Evolutionary conservation across 768 basidiomycete genomes (phyloP).

Genomic region (Boletus vermiculosoides): DNA sequence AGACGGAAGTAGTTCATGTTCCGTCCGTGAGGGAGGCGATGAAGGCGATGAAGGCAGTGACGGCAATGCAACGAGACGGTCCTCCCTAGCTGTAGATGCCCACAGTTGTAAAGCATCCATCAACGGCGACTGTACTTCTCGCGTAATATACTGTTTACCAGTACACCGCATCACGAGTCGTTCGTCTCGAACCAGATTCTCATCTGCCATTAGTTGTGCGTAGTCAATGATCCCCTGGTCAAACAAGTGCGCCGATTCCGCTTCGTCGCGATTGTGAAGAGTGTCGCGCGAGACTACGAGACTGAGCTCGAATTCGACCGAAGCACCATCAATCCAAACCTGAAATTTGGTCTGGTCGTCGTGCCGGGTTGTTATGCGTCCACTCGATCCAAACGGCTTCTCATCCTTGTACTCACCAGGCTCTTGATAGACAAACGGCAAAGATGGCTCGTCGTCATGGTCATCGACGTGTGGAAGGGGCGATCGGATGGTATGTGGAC

Average conservation of each 20-base stretch:
- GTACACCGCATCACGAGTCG: constrained; percentile 75
- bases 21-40: constrained; percentile 21
- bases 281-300: constrained; percentile 42
- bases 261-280: constrained; percentile 42
- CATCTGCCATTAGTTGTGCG: constrained; percentile 62
- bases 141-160: constrained; percentile 74
- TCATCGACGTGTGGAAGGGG: constrained; percentile 22
- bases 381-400: constrained; percentile 46
- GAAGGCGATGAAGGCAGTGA: constrained; percentile 8
- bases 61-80: constrained; percentile 18
- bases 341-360: constrained; percentile 63
- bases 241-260: constrained; percentile 57
- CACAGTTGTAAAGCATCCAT: constrained; percentile 73
- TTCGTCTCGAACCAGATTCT: constrained; percentile 56
- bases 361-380: constrained; percentile 55
- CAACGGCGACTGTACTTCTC: constrained; percentile 68
- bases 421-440: neutral
- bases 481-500: constrained; percentile 32
- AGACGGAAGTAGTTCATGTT: constrained; percentile 26
- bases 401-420: constrained; percentile 3
- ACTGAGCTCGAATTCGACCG: constrained; percentile 73
- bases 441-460: constrained; percentile 22
- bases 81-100: constrained; percentile 34
- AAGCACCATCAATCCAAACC: constrained; percentile 58
- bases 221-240: constrained; percentile 63